Base-by-base conservation (phyloP, 495 filamentous ascomycete species). In the Pseudevernia furfuracea region DNA sequence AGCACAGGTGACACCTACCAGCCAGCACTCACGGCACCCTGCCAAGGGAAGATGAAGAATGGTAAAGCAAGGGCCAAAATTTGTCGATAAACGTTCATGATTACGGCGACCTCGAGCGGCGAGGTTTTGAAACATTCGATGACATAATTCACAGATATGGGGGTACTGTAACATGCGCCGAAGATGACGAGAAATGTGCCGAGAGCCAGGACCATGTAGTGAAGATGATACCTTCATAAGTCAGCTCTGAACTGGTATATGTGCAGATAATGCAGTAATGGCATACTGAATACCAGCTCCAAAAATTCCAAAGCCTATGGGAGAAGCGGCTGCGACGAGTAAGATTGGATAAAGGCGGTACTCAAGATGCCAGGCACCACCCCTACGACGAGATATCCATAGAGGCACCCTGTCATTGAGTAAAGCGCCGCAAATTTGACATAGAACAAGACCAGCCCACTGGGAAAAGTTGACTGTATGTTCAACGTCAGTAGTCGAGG, bases 331-430 rank as follows among this genome's bases (percentile, higher is more conserved):
- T 25, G 70, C 63, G 15, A 70, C 70, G 4, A 72, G 57, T 60
- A 70, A 72, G 4, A 76, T 70, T 9, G 69, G 65, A 62, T 74
- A 68, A 19, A 80, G 73, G 8, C 79, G 72, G 65, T 76, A 80
- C 62, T 81, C 79, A n/a, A 77, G 73, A 34, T 76, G 71, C 79
- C 79, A 80, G 55, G 61, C 67, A 4, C 77, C 76, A 34, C 70
- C 70, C 49, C 68, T 66, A 9, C 75, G 75, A 3, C 63, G 58
- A 38, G 68, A 71, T 15, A 76, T 60, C 68, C 68, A 74, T 14
- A 81, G 67, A 0, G 78, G 78, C 6, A 76, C 63, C 25, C 74
- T 69, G 62, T 81, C 79, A 65, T 72, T 75, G 66, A 79, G 63
- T 34, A 76, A 69, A 48, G 71, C 66, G 49, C 76, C 78, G 60